phyloP scores from a whole-genome alignment of 2,329 filamentous ascomycete species.

The Scedosporium aurantiacum region DNA sequence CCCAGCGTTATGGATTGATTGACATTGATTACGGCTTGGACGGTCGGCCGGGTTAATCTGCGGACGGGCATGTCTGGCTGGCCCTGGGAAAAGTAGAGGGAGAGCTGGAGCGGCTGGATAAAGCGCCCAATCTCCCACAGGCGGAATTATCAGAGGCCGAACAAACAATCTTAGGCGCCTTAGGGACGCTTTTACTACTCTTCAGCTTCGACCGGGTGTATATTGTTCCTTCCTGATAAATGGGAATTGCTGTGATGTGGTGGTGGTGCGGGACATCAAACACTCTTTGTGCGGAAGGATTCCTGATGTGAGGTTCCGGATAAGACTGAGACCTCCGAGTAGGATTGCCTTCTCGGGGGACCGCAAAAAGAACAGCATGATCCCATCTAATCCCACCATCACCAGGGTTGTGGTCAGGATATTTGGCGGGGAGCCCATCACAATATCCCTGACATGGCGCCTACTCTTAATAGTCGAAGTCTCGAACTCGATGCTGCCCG shows the following conservation, averaged over 20 bases:
- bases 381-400: not conserved
- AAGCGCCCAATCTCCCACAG: not conserved
- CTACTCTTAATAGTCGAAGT: no score
- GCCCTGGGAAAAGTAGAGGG: not conserved
- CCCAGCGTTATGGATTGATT: not conserved
- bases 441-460: no score
- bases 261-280: not conserved
- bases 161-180: not conserved
- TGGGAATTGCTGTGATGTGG: not conserved
- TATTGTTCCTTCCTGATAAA: not conserved
- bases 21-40: not conserved
- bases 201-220: not conserved
- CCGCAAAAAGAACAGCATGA: not conserved
- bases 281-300: not conserved
- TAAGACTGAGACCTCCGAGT: not conserved
- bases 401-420: not conserved
- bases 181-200: not conserved
- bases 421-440: no score
- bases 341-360: no score
- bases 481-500: no score
- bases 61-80: not conserved
- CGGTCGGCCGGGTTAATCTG: not conserved
- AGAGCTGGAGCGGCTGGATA: not conserved
- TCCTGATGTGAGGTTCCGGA: not conserved
- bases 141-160: not conserved